Evolutionary conservation across 345 rosid species (phyloP), one percentile per base, ranked within the genome.

Genomic region (Eucalyptus cloeziana): DNA sequence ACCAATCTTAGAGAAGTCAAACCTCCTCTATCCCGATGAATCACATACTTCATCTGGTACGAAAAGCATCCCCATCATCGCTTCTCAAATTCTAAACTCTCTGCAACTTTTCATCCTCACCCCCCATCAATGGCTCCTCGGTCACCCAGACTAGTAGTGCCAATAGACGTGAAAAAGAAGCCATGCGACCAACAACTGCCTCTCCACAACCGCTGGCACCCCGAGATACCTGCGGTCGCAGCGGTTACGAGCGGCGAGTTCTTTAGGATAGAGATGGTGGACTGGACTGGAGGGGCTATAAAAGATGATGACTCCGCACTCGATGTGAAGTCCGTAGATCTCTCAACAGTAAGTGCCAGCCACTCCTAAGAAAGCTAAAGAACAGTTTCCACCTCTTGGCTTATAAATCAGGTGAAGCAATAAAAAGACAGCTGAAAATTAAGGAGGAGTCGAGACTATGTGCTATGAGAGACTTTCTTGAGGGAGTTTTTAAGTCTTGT

Each of bases 151-250:
- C 54, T 92, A 49, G 96, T 95, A 16, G 91, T 96, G 87, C 93
- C 95, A 60, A 89, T 96, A 87, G 98, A 96, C 89, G 37, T 95
- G 92, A 94, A 92, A 92, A 95, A 92, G 94, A 94, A 94, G 89
- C 98, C 98, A 92, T 92, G 95, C 94, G 91, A 95, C 89, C 99
- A 96, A 86, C 58, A 79, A 60, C 90, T 89, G 45, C 94, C 97
- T 22, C 95, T 96, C 25, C 99, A 96, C 91, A 97, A 97, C 89
- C 94, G 98, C 80, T 96, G 99, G 98, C 99, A 96, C 92, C 98
- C 96, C 9, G 93, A 94, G 58, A 95, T 97, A 62, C 96, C 96
- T 5, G 88, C 95, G 5, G 93, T 94, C 8, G 94, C 93, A 6
- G 91, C 93, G 76, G 96, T 95, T 44, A 92, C 31, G 76, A 88